phyloP scores from a whole-genome alignment of 2,329 filamentous ascomycete genomes.

The Fragosphaeria purpurea region DNA sequence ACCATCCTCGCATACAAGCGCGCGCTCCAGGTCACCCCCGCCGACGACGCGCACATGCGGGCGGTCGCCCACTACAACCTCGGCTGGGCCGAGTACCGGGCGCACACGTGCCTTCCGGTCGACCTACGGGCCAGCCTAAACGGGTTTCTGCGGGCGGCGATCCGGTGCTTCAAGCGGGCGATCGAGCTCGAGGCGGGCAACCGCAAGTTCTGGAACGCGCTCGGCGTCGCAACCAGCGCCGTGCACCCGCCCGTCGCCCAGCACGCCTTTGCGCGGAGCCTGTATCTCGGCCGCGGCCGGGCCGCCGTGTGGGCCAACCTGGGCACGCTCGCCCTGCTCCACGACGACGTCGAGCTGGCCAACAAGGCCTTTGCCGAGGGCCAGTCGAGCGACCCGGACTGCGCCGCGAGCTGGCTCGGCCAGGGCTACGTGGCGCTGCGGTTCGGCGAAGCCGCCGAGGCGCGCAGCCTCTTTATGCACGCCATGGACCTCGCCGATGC shows the following conservation, averaged over 20 bases:
- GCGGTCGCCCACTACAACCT: constrained; percentile 97
- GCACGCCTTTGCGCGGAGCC: constrained; percentile 81
- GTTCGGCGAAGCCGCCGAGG: constrained; percentile 64
- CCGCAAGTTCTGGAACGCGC: constrained; percentile 91
- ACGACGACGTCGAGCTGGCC: constrained; percentile 75
- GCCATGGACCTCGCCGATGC: constrained; percentile 87
- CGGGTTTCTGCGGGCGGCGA: constrained; percentile 67
- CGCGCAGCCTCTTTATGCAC: constrained; percentile 78
- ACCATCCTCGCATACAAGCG: constrained; percentile 81
- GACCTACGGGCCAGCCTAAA: constrained; percentile 46
- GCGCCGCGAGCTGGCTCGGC: constrained; percentile 85
- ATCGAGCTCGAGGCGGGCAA: constrained; percentile 95
- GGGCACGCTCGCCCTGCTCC: constrained; percentile 72
- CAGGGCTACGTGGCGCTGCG: constrained; percentile 78
- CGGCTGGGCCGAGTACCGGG: constrained; percentile 83
- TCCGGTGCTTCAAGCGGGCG: constrained; percentile 86
- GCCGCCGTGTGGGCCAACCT: constrained; percentile 85
- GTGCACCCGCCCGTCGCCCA: constrained; percentile 83
- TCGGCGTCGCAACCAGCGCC: constrained; percentile 81
- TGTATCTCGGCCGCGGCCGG: constrained; percentile 86
- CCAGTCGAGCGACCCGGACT: constrained; percentile 90
- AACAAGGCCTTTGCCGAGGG: constrained; percentile 83
- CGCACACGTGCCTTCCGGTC: constrained; percentile 56
- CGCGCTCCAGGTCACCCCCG: constrained; percentile 65
- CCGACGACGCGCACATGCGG: constrained; percentile 70